Percentiles rank a stretch among this genome's conserved stretches.
phyloP scores from a whole-genome alignment of 2,329 filamentous ascomycete genomes.

The Aspergillus amoenus region DNA sequence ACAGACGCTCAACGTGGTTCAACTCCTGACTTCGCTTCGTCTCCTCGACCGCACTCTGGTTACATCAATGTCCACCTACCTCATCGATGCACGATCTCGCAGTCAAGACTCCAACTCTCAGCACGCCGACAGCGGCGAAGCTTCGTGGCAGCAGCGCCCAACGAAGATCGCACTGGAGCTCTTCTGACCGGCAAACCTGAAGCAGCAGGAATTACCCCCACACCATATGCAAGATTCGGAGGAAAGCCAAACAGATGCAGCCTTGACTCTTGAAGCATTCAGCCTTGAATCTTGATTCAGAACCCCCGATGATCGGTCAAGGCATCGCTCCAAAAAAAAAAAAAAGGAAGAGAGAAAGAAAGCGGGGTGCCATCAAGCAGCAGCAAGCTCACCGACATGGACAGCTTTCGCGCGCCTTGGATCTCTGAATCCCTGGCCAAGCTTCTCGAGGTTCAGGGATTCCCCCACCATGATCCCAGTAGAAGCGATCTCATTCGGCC shows the following conservation, averaged over 20 bases:
- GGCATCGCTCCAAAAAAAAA: not conserved
- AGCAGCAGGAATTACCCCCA: slow-evolving; percentile 5
- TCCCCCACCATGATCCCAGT: slow-evolving; percentile 14
- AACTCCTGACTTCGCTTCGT: not conserved
- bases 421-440: slow-evolving; percentile 17
- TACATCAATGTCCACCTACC: not conserved
- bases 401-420: slow-evolving; percentile 9
- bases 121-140: slow-evolving; percentile 3
- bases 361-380: not conserved
- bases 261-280: not conserved
- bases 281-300: not conserved
- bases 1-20: not conserved
- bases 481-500: slow-evolving; percentile 8
- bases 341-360: not conserved
- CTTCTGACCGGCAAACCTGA: slow-evolving; percentile 4
- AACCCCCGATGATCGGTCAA: slow-evolving; percentile 4
- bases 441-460: slow-evolving; percentile 23
- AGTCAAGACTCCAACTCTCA: not conserved
- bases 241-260: not conserved
- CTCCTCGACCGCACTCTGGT: not conserved
- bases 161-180: not conserved
- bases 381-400: slow-evolving; percentile 10
- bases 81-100: not conserved
- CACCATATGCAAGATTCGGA: not conserved
- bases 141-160: not conserved